Percentiles rank a stretch among this genome's conserved stretches.
phyloP scores from a whole-genome alignment of 2,329 filamentous ascomycete genomes.

The Colletotrichum siamense region DNA sequence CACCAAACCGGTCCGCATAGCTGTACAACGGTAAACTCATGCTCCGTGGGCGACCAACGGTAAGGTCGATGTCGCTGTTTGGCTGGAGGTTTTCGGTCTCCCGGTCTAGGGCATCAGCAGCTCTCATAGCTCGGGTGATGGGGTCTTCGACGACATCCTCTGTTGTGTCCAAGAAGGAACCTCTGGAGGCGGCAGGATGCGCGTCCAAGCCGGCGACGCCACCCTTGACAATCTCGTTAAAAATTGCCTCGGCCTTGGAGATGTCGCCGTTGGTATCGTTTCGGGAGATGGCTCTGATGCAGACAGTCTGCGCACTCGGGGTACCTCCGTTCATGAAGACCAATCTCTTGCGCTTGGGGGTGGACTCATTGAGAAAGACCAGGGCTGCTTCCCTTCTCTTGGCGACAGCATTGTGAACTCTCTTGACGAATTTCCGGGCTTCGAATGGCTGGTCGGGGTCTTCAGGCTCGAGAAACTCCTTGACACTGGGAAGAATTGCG shows the following conservation, averaged over 20 bases:
- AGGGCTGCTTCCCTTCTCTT: slow-evolving; percentile 54
- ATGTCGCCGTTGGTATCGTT: slow-evolving; percentile 56
- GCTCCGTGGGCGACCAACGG: slow-evolving; percentile 48
- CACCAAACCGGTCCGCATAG: slow-evolving; percentile 46
- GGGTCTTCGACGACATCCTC: slow-evolving; percentile 46
- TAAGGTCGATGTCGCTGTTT: slow-evolving; percentile 53
- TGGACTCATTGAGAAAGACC: slow-evolving; percentile 55
- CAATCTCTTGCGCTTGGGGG: slow-evolving; percentile 53
- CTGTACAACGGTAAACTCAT: slow-evolving; percentile 55
- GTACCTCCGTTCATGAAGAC: slow-evolving; percentile 68
- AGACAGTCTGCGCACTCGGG: slow-evolving; percentile 57
- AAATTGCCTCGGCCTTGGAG: slow-evolving; percentile 55
- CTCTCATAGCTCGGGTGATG: slow-evolving; percentile 60
- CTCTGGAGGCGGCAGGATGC: neutral
- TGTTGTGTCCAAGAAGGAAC: neutral
- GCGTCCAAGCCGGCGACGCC: slow-evolving; percentile 47
- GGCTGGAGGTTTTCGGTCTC: slow-evolving; percentile 61
- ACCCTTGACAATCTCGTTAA: slow-evolving; percentile 54
- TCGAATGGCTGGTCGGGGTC: slow-evolving; percentile 32
- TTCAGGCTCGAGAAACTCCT: slow-evolving; percentile 47
- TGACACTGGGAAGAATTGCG: slow-evolving; percentile 59
- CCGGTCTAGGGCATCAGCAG: slow-evolving; percentile 62
- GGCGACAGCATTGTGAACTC: slow-evolving; percentile 55
- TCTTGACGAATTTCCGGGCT: slow-evolving; percentile 44
- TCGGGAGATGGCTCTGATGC: slow-evolving; percentile 59